phyloP scores from a whole-genome alignment of 176 grass and related monocot genomes.

The Triticum timopheevii region DNA sequence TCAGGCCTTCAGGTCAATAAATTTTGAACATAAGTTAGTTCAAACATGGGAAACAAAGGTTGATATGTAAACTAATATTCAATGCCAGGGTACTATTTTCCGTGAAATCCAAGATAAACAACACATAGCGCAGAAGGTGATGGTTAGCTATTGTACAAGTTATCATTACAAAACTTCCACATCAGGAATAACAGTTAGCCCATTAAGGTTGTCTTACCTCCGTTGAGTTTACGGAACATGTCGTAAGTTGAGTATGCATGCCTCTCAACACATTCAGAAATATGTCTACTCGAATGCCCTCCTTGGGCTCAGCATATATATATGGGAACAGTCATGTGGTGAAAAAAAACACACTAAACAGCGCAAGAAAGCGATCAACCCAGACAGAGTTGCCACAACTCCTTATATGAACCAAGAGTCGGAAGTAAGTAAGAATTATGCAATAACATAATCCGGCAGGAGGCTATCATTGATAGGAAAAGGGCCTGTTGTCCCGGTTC shows the following conservation, averaged over 20 bases:
- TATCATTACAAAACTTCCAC: neutral
- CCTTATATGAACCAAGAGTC: constrained; percentile 48
- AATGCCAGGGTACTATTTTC: neutral
- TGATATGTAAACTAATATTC: neutral
- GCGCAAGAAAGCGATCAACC: constrained; percentile 68
- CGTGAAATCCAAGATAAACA: neutral
- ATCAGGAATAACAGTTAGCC: neutral
- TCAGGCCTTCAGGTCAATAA: too few relatives aligned
- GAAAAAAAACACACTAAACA: constrained; percentile 56
- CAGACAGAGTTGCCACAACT: constrained; percentile 78
- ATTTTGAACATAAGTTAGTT: neutral
- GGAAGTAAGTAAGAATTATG: neutral
- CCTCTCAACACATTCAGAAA: constrained; percentile 91
- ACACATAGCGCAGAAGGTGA: neutral
- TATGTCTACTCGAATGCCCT: constrained; percentile 25
- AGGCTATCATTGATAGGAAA: neutral
- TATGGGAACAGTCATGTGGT: constrained; percentile 90
- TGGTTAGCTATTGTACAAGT: neutral
- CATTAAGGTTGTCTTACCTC: constrained; percentile 33
- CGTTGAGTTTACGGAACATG: constrained; percentile 63
- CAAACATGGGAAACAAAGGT: neutral
- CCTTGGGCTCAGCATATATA: constrained; percentile 84
- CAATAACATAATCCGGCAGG: neutral
- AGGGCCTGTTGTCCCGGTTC: too few relatives aligned
- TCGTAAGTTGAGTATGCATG: constrained; percentile 95